Evolutionary conservation across 108 stramenopile species (phyloP).

Genomic region (Skeletonema menzelii): DNA sequence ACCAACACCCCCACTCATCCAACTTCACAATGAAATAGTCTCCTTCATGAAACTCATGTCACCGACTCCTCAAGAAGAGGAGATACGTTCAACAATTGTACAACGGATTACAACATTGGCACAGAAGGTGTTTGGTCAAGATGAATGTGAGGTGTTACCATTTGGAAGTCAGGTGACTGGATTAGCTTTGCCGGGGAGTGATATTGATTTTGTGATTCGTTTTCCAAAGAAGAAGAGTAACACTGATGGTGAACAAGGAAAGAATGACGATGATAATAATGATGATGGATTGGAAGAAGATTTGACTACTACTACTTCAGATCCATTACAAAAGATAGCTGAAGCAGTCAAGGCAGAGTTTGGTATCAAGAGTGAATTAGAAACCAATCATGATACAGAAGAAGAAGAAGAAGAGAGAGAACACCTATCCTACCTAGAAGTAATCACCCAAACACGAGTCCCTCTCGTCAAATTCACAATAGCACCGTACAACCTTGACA

Average conservation of each 20-base stretch:
- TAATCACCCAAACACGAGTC: constrained; percentile 87
- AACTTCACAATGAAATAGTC: constrained; percentile 96
- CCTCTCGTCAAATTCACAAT: constrained; percentile 96
- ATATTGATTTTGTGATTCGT: constrained; percentile 82
- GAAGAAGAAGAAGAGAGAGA: constrained; percentile 24
- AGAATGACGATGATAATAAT: constrained; percentile 11
- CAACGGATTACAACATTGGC: constrained; percentile 52
- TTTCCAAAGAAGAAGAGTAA: constrained; percentile 19
- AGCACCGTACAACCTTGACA: constrained; percentile 67
- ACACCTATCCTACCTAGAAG: constrained; percentile 82
- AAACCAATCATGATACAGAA: background rate
- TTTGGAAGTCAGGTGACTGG: constrained; percentile 95
- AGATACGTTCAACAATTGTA: constrained; percentile 56
- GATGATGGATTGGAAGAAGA: constrained; percentile 6
- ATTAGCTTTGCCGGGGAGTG: constrained; percentile 81
- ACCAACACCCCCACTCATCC: constrained; percentile 57
- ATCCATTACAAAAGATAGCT: constrained; percentile 63
- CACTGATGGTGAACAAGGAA: too few species aligned
- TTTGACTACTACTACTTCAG: background rate
- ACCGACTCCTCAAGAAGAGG: constrained; percentile 72
- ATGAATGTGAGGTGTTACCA: constrained; percentile 56
- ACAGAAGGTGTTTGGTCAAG: constrained; percentile 40
- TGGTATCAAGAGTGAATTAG: constrained; percentile 30
- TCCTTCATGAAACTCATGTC: constrained; percentile 87
- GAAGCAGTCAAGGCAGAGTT: constrained; percentile 59